Evolutionary conservation across 129 eudicot genomes (phyloP), one percentile per base, ranked within the genome.

Genomic region (Helichrysum umbraculigerum): DNA sequence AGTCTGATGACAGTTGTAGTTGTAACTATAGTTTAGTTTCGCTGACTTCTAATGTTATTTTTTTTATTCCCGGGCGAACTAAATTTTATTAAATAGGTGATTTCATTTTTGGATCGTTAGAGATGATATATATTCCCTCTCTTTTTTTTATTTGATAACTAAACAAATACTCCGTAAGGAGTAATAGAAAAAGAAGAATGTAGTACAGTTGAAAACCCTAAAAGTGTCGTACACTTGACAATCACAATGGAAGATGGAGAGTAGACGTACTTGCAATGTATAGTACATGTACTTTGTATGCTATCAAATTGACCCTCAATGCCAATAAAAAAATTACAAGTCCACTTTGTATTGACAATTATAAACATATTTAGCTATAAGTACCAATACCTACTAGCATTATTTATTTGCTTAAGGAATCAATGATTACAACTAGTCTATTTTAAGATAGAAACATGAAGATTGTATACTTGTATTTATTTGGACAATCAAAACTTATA

Each of bases 211-310:
- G 10, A 34, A 34, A 32, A 66, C 74, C 63, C 74, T 67, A 66
- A 21, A 22, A 35, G 70, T 68, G 75, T 37, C 68, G 75, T 68
- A 77, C 81, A 77, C 25, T 39, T 77, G 25, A 59, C 60, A 78
- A 60, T 62, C 81, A 63, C 30, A 22, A 39, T 12, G 75, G 75
- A 11, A 37, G 69, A 56, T 52, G 22, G 57, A 77, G 58, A 54
- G 32, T 62, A 32, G 21, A 57, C 28, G 75, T 77, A 77, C 81
- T 77, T 16, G 30, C 75, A 11, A 44, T 70, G 66, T 75, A 50
- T 47, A 22, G 61, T 50, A 39, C 66, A 60, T 70, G 76, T 78
- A 78, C 76, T 78, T 70, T 35, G 75, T 70, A 60, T 70, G 34
- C 56, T 19, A 77, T 56, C 69, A 68, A 60, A 68, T 68, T 77